Evolutionary conservation across 768 basidiomycete species (phyloP), one percentile per base, ranked within the genome.

Genomic region (Suillus subaureus): DNA sequence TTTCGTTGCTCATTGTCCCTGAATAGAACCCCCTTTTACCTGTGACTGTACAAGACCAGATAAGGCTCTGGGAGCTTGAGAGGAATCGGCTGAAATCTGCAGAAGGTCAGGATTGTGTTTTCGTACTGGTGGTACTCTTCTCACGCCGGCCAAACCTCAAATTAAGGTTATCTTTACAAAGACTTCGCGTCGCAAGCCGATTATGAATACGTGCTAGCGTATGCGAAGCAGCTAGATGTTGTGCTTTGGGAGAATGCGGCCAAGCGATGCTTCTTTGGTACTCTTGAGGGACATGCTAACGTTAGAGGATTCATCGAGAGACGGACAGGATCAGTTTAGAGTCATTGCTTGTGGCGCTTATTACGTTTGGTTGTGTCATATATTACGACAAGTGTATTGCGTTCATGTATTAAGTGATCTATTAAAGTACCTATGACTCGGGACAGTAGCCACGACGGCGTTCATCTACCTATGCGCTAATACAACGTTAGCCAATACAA

Each of bases 41-140:
- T 35, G 95, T 97, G 52, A 99, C 97, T 0, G 97, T 99, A 0
- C 96, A 97, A 73, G 97, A 99, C 79, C 97, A 99, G 78, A 93
- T 99, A 67, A 89, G 97, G 64, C 83, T 99, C 21, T 99, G 97
- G 96, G 96, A 99, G 78, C 83, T 96, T 52, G 97, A 99, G 80
- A 87, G 91, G 77, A 96, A 97, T 75, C 87, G 97, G 62, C 82
- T 99, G 12, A 91, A 92, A 72, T 90, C 92, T 49, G 83, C 89
- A 75, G 93, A 97, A 85, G 94, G 96, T 94, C 73, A 60, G 64
- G 80, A 75, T 42, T 42, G 23, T 66, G 28, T 37, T 58, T 54
- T 61, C 42, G 63, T 69, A 58, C 33, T 70, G 11, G 63, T 70
- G 11, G 63, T 61, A 31, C 58, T 40, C 51, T 40, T 47, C 42